Conservation (phyloP, 805 yeast species). For the Hanseniaspora thailandica region DNA sequence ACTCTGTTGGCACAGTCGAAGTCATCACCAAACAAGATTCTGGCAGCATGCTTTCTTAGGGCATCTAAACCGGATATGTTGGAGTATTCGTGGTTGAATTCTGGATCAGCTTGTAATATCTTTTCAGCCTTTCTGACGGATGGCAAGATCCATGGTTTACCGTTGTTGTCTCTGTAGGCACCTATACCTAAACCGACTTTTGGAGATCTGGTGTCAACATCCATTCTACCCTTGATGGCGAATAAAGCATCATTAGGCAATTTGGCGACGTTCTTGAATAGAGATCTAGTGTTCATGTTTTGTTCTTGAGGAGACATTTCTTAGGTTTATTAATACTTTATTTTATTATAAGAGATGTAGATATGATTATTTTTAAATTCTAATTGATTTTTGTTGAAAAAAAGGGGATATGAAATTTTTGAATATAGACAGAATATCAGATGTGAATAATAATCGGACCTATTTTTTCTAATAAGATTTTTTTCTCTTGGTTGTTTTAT, state of each 20-base stretch:
- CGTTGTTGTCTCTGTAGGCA: conserved; percentile 84
- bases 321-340: not conserved
- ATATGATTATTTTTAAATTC: too few relatives aligned
- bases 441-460: too few relatives aligned
- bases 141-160: conserved; percentile 82
- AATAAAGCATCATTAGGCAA: conserved; percentile 83
- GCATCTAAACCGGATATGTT: conserved; percentile 67
- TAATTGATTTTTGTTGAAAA: too few relatives aligned
- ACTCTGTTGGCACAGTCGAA: conserved; percentile 52
- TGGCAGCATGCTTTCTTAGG: conserved; percentile 60
- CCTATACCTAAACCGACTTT: conserved; percentile 86
- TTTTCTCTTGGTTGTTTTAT: not conserved
- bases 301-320: conserved; percentile 9
- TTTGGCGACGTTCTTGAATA: conserved; percentile 39
- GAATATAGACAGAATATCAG: too few relatives aligned
- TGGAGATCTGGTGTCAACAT: conserved; percentile 42
- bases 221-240: conserved; percentile 59
- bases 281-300: conserved; percentile 29
- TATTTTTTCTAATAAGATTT: not conserved
- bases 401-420: too few relatives aligned
- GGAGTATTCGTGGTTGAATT: conserved; percentile 75
- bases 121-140: conserved; percentile 60
- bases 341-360: not conserved
- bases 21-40: conserved; percentile 52
- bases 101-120: conserved; percentile 44